These are phyloP conservation scores for Amaranthus palmeri DNA, from an alignment of 148 eudicot species.

Conservation along the genomic window DNA sequence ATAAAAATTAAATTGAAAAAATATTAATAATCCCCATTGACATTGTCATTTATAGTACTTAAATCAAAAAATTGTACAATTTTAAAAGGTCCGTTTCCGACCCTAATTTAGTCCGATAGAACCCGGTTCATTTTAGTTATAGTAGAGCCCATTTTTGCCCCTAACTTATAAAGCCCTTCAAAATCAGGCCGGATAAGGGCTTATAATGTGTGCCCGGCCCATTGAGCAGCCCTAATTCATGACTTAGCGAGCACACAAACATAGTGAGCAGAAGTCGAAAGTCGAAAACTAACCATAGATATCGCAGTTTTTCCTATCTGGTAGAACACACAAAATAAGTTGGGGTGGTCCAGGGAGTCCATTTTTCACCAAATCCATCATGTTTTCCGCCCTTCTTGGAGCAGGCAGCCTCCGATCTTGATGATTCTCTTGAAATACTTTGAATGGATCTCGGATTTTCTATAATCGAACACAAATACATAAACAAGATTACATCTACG, in stretches of 20 bases:
- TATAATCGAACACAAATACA: slow-evolving; percentile 7
- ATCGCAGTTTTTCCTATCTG: slow-evolving; percentile 43
- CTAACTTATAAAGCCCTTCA: too few relatives aligned
- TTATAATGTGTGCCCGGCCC: too few relatives aligned
- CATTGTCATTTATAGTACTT: too few relatives aligned
- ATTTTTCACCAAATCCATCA: slow-evolving; percentile 29
- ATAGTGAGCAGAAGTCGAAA: neutral
- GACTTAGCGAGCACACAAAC: neutral
- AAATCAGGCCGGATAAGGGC: too few relatives aligned
- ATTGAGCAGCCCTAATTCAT: too few relatives aligned
- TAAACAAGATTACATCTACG: neutral
- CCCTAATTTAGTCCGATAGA: too few relatives aligned
- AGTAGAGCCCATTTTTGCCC: too few relatives aligned
- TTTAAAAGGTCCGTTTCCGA: too few relatives aligned
- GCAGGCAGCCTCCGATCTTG: slow-evolving; percentile 37
- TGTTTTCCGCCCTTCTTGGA: slow-evolving; percentile 42
- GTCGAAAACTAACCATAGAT: slow-evolving; percentile 28
- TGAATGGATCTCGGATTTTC: slow-evolving; percentile 29
- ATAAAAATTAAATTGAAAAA: too few relatives aligned
- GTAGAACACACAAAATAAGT: slow-evolving; percentile 35
- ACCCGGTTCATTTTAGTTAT: too few relatives aligned
- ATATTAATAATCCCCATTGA: too few relatives aligned
- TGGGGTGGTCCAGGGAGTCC: slow-evolving; percentile 40
- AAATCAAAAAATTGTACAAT: too few relatives aligned
- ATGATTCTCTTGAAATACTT: slow-evolving; percentile 32